phyloP scores from a whole-genome alignment of 2,329 filamentous ascomycete genomes.

The Microthyrium microscopicum region DNA sequence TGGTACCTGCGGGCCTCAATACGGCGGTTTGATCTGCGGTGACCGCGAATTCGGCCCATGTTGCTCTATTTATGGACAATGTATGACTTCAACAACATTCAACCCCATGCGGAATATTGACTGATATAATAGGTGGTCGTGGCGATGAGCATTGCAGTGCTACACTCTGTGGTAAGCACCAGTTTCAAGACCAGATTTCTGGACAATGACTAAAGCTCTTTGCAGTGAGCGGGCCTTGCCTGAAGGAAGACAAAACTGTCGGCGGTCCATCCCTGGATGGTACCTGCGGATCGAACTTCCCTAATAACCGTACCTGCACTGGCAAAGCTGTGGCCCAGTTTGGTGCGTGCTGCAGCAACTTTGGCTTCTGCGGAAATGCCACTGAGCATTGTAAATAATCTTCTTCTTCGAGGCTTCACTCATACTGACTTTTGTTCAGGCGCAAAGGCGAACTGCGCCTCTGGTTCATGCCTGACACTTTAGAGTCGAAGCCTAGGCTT shows the following conservation, averaged over 20 bases:
- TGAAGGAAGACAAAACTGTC: background rate
- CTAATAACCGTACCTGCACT: background rate
- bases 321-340: background rate
- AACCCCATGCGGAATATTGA: background rate
- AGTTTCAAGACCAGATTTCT: background rate
- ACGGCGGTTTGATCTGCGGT: slow-evolving; percentile 1
- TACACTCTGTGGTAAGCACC: background rate
- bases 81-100: background rate
- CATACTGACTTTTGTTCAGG: slow-evolving; percentile 11
- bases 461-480: too few species aligned
- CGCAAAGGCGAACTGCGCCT: too few species aligned
- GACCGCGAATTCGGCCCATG: slow-evolving; percentile 3
- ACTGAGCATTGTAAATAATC: slow-evolving; percentile 10
- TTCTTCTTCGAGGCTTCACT: slow-evolving; percentile 10
- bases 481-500: too few species aligned
- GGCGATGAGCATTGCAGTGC: background rate
- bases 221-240: slow-evolving; percentile 2
- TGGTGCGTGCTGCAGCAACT: slow-evolving; percentile 2
- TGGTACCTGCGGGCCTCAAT: slow-evolving; percentile 2
- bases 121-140: background rate
- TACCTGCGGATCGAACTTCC: slow-evolving; percentile 4
- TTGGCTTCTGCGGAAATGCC: slow-evolving; percentile 4
- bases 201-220: background rate
- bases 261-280: slow-evolving; percentile 3
- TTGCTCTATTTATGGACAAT: slow-evolving; percentile 2